phyloP scores from a whole-genome alignment of 106 monocot species.

The Hemerocallis citrina region DNA sequence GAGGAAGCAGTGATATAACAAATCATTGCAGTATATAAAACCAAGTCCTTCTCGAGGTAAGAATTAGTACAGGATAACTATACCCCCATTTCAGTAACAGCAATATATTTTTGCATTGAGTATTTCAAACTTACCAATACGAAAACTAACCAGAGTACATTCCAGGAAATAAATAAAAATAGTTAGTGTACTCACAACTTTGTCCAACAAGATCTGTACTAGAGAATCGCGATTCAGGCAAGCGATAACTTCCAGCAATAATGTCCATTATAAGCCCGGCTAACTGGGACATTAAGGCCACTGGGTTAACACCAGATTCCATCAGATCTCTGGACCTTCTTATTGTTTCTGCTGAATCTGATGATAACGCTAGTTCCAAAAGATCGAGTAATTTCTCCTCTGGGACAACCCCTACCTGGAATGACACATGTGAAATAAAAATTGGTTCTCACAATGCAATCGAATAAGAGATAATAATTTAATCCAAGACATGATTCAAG shows the following conservation, averaged over 20 bases:
- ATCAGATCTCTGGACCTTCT: slow-evolving; percentile 55
- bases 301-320: slow-evolving; percentile 48
- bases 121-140: too few species aligned
- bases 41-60: too few species aligned
- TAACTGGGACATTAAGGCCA: slow-evolving; percentile 45
- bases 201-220: slow-evolving; percentile 11
- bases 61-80: too few species aligned
- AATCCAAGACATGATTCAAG: background rate
- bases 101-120: too few species aligned
- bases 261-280: slow-evolving; percentile 50
- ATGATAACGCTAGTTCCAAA: slow-evolving; percentile 44
- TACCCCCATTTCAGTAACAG: too few species aligned
- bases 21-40: too few species aligned
- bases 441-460: too few species aligned
- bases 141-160: too few species aligned
- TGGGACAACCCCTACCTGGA: slow-evolving; percentile 57
- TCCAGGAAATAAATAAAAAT: background rate
- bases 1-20: too few species aligned
- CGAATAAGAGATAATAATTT: too few species aligned
- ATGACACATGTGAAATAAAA: background rate
- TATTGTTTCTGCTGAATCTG: slow-evolving; percentile 44
- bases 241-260: slow-evolving; percentile 41
- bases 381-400: slow-evolving; percentile 58
- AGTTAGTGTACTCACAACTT: slow-evolving; percentile 1
- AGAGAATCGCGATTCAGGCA: slow-evolving; percentile 13